A percentile compares a stretch with the other conserved stretches of the same genome.
phyloP scores from a whole-genome alignment of 768 basidiomycete species.

The Rossbeevera mucosa region DNA sequence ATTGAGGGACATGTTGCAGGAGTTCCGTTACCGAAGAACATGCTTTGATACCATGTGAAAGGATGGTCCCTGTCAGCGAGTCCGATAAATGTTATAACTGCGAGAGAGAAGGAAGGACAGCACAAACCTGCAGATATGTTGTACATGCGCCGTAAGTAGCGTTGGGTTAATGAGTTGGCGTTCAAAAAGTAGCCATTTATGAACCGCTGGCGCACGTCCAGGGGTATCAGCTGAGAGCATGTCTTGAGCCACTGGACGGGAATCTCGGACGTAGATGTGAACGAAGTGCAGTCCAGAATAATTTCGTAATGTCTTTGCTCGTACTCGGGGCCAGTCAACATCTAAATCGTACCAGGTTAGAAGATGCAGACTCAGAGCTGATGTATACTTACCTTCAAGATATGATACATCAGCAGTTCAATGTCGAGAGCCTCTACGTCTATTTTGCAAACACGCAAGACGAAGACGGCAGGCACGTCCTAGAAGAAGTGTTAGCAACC shows the following conservation, averaged over 20 bases:
- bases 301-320: slow-evolving; percentile 57
- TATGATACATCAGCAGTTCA: slow-evolving; percentile 71
- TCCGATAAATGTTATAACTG: not conserved
- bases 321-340: slow-evolving; percentile 45
- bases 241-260: slow-evolving; percentile 80
- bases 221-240: slow-evolving; percentile 68
- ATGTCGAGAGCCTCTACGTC: slow-evolving; percentile 79
- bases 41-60: slow-evolving; percentile 50
- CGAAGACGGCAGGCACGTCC: slow-evolving; percentile 49
- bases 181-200: slow-evolving; percentile 62
- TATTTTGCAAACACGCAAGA: slow-evolving; percentile 62
- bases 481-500: slow-evolving; percentile 18
- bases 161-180: slow-evolving; percentile 64
- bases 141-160: slow-evolving; percentile 72
- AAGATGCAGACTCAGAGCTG: not conserved
- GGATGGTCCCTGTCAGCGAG: slow-evolving; percentile 41
- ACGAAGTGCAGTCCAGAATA: slow-evolving; percentile 78
- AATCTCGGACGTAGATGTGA: slow-evolving; percentile 69
- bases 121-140: slow-evolving; percentile 55
- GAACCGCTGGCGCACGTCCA: slow-evolving; percentile 63
- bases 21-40: slow-evolving; percentile 64
- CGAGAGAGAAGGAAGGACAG: not conserved
- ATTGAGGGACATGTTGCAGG: slow-evolving; percentile 48
- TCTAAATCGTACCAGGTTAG: slow-evolving; percentile 34
- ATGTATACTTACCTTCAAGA: slow-evolving; percentile 55